phyloP scores from a whole-genome alignment of 1,284 basidiomycete genomes.

The Ceratobasidium papillatum region DNA sequence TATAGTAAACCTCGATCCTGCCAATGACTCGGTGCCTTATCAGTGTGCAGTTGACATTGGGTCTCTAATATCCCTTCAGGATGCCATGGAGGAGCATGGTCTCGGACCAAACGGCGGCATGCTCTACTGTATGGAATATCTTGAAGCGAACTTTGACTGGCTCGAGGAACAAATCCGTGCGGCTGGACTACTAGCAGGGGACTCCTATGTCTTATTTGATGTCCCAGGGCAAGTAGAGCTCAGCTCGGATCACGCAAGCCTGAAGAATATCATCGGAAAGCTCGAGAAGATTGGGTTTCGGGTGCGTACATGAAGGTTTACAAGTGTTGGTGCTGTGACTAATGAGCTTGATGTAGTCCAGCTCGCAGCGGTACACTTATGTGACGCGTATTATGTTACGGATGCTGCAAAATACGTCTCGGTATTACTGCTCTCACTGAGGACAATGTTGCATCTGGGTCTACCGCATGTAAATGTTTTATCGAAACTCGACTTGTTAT shows the following conservation, averaged over 20 bases:
- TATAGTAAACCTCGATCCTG: constrained; percentile 95
- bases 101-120: constrained; percentile 97
- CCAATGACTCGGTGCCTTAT: constrained; percentile 90
- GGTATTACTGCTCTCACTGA: constrained; percentile 87
- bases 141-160: constrained; percentile 97
- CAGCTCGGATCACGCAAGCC: constrained; percentile 92
- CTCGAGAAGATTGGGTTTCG: constrained; percentile 83
- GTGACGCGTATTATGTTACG: constrained; percentile 96
- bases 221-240: constrained; percentile 98
- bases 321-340: background rate
- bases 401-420: constrained; percentile 96
- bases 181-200: constrained; percentile 52
- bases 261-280: constrained; percentile 80
- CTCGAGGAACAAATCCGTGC: constrained; percentile 61
- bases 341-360: constrained; percentile 51
- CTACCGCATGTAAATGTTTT: constrained; percentile 97
- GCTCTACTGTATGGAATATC: constrained; percentile 97
- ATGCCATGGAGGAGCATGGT: constrained; percentile 86
- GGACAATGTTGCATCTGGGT: constrained; percentile 98
- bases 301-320: constrained; percentile 61
- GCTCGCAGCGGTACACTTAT: constrained; percentile 94
- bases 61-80: constrained; percentile 85
- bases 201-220: constrained; percentile 93
- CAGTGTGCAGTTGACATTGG: constrained; percentile 89
- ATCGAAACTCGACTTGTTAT: constrained; percentile 92